Evolutionary conservation across 352 stramenopile genomes (phyloP), one percentile per base, ranked within the genome.

Genomic region (Thraustochytrium sp.): DNA sequence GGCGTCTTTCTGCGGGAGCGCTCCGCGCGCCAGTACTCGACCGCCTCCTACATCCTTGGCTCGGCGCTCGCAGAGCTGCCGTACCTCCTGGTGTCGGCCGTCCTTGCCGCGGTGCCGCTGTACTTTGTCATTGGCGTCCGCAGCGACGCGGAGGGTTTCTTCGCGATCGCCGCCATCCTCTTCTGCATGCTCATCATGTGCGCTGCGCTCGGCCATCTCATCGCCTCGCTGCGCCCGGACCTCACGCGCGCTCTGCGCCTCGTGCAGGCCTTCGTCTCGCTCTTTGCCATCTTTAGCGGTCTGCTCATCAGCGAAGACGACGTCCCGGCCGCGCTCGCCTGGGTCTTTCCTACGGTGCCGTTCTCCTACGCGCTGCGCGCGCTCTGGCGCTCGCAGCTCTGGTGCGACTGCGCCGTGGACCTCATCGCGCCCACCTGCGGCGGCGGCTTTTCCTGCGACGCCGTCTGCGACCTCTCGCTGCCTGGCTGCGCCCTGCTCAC

Each of bases 281-380:
- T 77, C 65, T 77, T 62, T n/a, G 64, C 34, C 26, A 23, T 77
- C 0, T 77, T 77, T 75, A 36, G 26, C 9, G 42, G 65, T 36
- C 34, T 77, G 11, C 46, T 77, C 36, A 77, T 77, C 64, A 55
- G 42, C 36, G n/a, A 26, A 23, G 36, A 68, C n/a, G 65, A 77
- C 18, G 37, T 36, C 26, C 13, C 42, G 18, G 11, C 9, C 16
- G 26, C 13, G 11, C 49, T 55, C 2, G 13, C 8, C 8, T 77
- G 42, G 42, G 16, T 77, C 65, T 62, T 46, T 23, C 11, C 16
- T 0, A 68, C 64, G 11, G 31, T 26, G 42, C 65, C 65, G 18
- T 8, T 34, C 18, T 62, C 29, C 23, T 75, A 72, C 31, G 21
- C 34, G 0, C 26, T 55, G 18, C 42, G 34, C n/a, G 65, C 37